Evolutionary conservation across 495 filamentous ascomycete species (phyloP).

Genomic region (Penicillium subrubescens): DNA sequence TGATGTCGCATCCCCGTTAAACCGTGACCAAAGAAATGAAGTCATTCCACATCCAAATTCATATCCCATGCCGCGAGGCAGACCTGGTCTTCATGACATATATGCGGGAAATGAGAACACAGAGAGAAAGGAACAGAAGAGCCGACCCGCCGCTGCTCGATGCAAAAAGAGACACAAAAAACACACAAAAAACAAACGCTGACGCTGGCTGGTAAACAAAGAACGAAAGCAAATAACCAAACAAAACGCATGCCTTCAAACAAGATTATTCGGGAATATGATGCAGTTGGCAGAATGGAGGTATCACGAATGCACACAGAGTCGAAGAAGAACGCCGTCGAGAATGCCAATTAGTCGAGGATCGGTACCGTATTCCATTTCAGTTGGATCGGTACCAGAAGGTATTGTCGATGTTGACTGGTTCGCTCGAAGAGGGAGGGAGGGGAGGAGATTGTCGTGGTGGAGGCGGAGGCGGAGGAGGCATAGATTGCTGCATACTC

Average conservation of each 20-base stretch:
- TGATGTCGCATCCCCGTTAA: slow-evolving; percentile 22
- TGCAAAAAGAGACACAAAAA: slow-evolving; percentile 36
- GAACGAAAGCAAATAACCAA: slow-evolving; percentile 25
- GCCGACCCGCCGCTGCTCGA: slow-evolving; percentile 57
- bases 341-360: slow-evolving; percentile 49
- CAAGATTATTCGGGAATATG: slow-evolving; percentile 41
- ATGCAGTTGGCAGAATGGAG: slow-evolving; percentile 47
- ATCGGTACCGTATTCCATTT: slow-evolving; percentile 23
- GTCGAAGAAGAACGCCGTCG: slow-evolving; percentile 49
- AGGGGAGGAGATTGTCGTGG: background rate
- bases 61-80: slow-evolving; percentile 63
- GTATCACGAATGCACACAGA: slow-evolving; percentile 54
- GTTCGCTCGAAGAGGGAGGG: background rate
- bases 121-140: slow-evolving; percentile 44
- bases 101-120: slow-evolving; percentile 41
- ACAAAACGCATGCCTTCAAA: slow-evolving; percentile 24
- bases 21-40: slow-evolving; percentile 45
- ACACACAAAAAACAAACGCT: slow-evolving; percentile 30
- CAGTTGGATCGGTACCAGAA: slow-evolving; percentile 29
- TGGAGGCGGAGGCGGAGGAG: background rate
- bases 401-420: slow-evolving; percentile 7
- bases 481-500: background rate
- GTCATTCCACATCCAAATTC: slow-evolving; percentile 54
- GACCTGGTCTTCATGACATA: slow-evolving; percentile 59
- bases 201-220: slow-evolving; percentile 41